phyloP scores from a whole-genome alignment of 2,329 filamentous ascomycete species.

The Monosporascus sp. region DNA sequence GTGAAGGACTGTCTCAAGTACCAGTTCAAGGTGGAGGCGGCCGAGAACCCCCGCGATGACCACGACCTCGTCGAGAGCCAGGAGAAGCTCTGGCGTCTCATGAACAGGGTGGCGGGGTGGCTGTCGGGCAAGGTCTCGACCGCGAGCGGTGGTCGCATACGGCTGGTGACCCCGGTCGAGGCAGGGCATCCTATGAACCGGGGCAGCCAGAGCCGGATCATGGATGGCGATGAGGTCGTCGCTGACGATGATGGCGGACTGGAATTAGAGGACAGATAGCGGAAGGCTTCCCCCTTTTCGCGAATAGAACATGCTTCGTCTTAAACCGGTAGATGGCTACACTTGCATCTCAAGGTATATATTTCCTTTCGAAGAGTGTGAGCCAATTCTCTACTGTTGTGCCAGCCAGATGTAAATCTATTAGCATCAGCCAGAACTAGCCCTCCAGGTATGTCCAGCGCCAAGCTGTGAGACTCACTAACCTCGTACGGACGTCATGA shows the following conservation, averaged over 20 bases:
- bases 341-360: background rate
- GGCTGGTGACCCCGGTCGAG: constrained; percentile 38
- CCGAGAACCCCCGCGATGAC: constrained; percentile 65
- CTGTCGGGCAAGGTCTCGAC: constrained; percentile 49
- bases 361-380: no score
- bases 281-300: background rate
- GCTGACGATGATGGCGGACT: constrained; percentile 35
- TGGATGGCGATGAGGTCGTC: constrained; percentile 47
- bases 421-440: no score
- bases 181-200: constrained; percentile 20
- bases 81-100: constrained; percentile 59
- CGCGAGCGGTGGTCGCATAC: constrained; percentile 52
- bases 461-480: no score
- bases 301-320: no score
- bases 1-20: constrained; percentile 97
- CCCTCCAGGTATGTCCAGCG: no score
- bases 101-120: constrained; percentile 52
- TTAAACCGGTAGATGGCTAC: background rate
- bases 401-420: no score
- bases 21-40: constrained; percentile 91
- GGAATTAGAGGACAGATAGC: constrained; percentile 27
- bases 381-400: no score
- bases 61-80: constrained; percentile 51
- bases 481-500: no score
- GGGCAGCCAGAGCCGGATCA: constrained; percentile 30